These are phyloP conservation scores for Echinochloa phyllopogon DNA, from an alignment of 176 grass and related monocot species.

Conservation along the genomic window DNA sequence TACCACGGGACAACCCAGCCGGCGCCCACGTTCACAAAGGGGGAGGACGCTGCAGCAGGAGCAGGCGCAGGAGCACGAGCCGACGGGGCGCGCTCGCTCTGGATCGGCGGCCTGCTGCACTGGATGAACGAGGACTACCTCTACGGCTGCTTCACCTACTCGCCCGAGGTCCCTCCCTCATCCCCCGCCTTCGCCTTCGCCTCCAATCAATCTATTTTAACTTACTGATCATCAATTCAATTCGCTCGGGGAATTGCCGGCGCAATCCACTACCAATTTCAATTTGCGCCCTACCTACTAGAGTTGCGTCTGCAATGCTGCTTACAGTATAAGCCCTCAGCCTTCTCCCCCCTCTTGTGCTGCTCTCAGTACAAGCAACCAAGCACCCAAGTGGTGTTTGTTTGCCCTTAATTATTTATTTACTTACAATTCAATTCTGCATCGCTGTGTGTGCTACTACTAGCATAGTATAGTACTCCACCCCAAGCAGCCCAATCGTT, in stretches of 20 bases:
- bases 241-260: no score
- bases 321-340: no score
- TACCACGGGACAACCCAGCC: constrained; percentile 25
- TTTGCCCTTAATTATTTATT: neutral
- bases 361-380: neutral
- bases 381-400: neutral
- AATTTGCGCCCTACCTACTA: neutral
- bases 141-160: constrained; percentile 33
- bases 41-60: neutral
- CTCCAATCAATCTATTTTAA: neutral
- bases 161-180: constrained; percentile 22
- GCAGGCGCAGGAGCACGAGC: neutral
- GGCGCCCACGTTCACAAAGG: neutral
- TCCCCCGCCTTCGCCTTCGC: neutral
- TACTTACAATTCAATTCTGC: neutral
- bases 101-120: constrained; percentile 46
- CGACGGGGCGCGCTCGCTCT: constrained; percentile 20
- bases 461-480: no score
- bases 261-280: no score
- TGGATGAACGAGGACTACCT: constrained; percentile 69
- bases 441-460: no score
- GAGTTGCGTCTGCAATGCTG: neutral
- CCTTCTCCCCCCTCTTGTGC: no score
- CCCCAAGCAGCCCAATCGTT: neutral
- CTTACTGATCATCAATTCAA: no score